Evolutionary conservation across 768 basidiomycete genomes (phyloP).

Genomic region (Gloeophyllum trabeum): DNA sequence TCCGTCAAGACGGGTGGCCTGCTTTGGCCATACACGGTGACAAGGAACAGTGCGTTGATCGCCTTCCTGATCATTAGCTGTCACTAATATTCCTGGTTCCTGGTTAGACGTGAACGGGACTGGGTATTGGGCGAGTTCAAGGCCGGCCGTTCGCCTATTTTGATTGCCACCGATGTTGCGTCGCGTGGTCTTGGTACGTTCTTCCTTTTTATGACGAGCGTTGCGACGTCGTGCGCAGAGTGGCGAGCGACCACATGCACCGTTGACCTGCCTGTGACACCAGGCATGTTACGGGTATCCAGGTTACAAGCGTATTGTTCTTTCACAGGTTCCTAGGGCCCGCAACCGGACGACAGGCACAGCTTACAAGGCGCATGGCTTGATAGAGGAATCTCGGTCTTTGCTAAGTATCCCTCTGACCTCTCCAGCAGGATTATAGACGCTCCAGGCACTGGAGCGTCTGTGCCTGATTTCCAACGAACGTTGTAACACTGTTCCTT

Average conservation of each 20-base stretch:
- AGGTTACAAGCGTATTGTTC: too few species aligned
- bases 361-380: constrained; percentile 18
- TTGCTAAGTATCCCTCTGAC: constrained; percentile 28
- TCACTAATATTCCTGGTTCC: constrained; percentile 3
- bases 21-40: constrained; percentile 98
- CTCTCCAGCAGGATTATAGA: constrained; percentile 16
- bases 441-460: too few species aligned
- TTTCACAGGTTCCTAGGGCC: not conserved
- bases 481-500: constrained; percentile 24
- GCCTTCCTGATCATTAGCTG: not conserved
- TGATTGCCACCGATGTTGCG: constrained; percentile 98
- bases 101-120: constrained; percentile 94
- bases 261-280: too few species aligned
- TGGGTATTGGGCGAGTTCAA: constrained; percentile 99
- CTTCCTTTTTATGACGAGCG: constrained; percentile 21
- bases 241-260: too few species aligned
- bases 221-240: not conserved
- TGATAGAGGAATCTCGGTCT: constrained; percentile 14
- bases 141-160: constrained; percentile 91
- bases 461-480: constrained; percentile 27
- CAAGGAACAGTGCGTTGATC: constrained; percentile 79
- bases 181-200: constrained; percentile 99
- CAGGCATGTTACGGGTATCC: too few species aligned
- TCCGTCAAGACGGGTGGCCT: constrained; percentile 99
- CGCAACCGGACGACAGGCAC: not conserved